These are phyloP conservation scores for Suhomyces panamericanus DNA, from an alignment of 1,139 yeast genomes.

Conservation along the genomic window DNA sequence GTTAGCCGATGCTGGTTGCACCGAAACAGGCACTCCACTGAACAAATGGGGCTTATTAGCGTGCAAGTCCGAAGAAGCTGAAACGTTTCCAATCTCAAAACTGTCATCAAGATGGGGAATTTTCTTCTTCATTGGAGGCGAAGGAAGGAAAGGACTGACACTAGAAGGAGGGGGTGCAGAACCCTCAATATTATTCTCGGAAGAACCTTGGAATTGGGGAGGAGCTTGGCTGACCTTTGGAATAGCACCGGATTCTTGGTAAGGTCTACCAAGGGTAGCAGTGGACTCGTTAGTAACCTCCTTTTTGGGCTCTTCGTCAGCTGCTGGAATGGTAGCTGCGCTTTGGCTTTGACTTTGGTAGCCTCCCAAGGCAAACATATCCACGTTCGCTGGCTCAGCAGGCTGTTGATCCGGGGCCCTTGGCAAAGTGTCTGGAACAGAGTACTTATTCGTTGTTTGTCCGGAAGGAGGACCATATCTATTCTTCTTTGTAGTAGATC, in stretches of 20 bases:
- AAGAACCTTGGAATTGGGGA: too few relatives aligned
- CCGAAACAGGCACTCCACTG: not conserved
- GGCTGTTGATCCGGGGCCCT: slow-evolving; percentile 1
- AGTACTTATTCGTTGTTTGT: slow-evolving; percentile 15
- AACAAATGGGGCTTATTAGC: not conserved
- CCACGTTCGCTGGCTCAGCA: slow-evolving; percentile 13
- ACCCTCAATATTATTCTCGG: not conserved
- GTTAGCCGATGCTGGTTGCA: not conserved
- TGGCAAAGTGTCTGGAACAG: slow-evolving; percentile 13
- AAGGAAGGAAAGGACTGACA: slow-evolving; percentile 6
- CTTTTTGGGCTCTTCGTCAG: slow-evolving; percentile 7
- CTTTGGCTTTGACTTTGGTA: slow-evolving; percentile 2
- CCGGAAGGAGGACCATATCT: slow-evolving; percentile 33
- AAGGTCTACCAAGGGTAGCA: not conserved
- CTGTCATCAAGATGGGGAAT: slow-evolving; percentile 32
- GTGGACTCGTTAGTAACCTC: slow-evolving; percentile 8
- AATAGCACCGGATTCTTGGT: not conserved
- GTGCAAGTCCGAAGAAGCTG: slow-evolving; percentile 8
- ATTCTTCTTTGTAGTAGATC: slow-evolving; percentile 17
- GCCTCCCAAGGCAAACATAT: slow-evolving; percentile 42
- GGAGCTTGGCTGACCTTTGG: not conserved
- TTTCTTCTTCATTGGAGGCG: slow-evolving; percentile 7
- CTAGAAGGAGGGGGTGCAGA: not conserved
- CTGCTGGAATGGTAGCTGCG: not conserved
- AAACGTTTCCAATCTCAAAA: slow-evolving; percentile 25